Evolutionary conservation across 495 filamentous ascomycete genomes (phyloP).

Genomic region (Aspergillus biplanus): DNA sequence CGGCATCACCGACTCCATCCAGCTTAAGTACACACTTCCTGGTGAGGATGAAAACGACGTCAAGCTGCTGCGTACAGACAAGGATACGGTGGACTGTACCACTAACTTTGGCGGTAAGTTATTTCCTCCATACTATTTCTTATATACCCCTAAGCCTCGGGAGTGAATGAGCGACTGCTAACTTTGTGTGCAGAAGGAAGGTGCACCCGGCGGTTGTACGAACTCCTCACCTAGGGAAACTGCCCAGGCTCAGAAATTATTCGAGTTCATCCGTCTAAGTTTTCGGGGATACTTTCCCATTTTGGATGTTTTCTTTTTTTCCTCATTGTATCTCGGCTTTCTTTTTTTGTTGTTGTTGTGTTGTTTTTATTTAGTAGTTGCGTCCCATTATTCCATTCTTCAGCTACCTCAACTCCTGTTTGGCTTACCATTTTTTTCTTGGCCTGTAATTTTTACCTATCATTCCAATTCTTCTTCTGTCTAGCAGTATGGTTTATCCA

Average conservation of each 20-base stretch:
- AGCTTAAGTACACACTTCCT: background rate
- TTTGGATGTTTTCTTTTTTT: too few species aligned
- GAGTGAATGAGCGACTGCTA: background rate
- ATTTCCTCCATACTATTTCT: background rate
- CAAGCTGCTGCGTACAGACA: background rate
- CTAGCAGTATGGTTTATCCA: too few species aligned
- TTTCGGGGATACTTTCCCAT: too few species aligned
- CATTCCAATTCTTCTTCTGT: too few species aligned
- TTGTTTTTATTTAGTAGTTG: too few species aligned
- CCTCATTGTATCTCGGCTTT: too few species aligned
- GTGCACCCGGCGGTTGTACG: background rate
- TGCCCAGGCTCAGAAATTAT: background rate
- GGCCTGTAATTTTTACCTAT: too few species aligned
- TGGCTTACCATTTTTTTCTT: too few species aligned
- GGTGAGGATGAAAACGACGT: background rate
- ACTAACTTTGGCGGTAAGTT: background rate
- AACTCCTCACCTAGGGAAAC: background rate
- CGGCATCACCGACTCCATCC: background rate
- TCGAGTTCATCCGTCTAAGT: too few species aligned
- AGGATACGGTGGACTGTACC: background rate
- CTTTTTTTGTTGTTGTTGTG: too few species aligned
- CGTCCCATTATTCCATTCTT: too few species aligned
- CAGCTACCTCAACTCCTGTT: too few species aligned
- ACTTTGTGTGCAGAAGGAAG: background rate
- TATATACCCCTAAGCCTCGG: background rate